Percentiles rank a stretch among this genome's conserved stretches.
Evolutionary conservation across 345 rosid species (phyloP).

Genomic region (Cardamine chenopodiifolia): DNA sequence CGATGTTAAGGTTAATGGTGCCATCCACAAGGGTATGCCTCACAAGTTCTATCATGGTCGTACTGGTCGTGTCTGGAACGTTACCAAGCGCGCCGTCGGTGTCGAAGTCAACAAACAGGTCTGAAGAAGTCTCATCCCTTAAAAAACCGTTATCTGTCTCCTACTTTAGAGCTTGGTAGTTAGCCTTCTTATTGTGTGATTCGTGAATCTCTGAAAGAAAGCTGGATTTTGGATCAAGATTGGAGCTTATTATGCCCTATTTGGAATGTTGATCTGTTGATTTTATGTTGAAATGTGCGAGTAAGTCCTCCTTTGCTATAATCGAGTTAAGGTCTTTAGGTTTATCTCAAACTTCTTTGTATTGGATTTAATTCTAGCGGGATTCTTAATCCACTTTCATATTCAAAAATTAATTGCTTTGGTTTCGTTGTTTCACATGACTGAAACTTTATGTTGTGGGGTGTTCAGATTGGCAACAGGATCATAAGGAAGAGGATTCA

Average conservation of each 20-base stretch:
- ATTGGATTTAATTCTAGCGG: background rate
- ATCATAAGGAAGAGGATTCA: conserved; percentile 80
- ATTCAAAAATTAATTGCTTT: background rate
- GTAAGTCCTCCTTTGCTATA: background rate
- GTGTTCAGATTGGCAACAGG: conserved; percentile 61
- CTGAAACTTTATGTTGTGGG: background rate
- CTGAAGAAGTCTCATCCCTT: background rate
- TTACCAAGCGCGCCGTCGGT: conserved; percentile 84
- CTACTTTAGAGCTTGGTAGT: background rate
- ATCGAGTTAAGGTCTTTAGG: background rate
- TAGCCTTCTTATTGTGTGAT: no score
- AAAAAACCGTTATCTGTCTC: background rate
- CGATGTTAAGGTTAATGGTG: conserved; percentile 81
- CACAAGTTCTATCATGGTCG: conserved; percentile 93
- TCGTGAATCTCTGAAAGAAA: background rate
- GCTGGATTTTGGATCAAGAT: background rate
- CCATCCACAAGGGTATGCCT: conserved; percentile 92
- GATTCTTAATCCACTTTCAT: background rate
- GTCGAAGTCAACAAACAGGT: conserved; percentile 90
- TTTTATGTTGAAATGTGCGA: background rate
- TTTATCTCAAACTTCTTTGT: background rate
- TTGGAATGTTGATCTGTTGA: background rate
- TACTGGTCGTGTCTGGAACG: conserved; percentile 87
- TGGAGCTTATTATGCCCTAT: background rate
- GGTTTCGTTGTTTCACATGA: background rate